A percentile compares a stretch with the other conserved stretches of the same genome.
These are phyloP conservation scores for Ilex aquifolium DNA, from an alignment of 257 asterid genomes.

Conservation along the genomic window DNA sequence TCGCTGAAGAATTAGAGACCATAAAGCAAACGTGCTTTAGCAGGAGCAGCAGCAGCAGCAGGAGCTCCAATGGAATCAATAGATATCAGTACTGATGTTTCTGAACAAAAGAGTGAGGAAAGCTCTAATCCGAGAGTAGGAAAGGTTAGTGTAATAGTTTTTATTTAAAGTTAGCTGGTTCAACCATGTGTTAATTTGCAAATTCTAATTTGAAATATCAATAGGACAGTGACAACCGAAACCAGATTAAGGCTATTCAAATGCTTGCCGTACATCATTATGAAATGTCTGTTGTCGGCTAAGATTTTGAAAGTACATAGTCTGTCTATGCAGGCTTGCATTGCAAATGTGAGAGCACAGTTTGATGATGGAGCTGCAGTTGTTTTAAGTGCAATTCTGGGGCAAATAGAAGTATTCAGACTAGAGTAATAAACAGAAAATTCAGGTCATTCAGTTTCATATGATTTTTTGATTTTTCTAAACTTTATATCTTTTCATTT, in stretches of 20 bases:
- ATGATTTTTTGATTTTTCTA: not conserved
- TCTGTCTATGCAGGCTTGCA: conserved; percentile 44
- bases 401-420: conserved; percentile 43
- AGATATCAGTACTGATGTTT: conserved; percentile 28
- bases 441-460: conserved; percentile 41
- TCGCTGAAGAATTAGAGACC: conserved; percentile 22
- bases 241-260: too few relatives aligned
- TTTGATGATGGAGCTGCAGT: conserved; percentile 53
- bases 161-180: conserved; percentile 8
- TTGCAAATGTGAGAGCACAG: conserved; percentile 53
- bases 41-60: conserved; percentile 85
- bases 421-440: conserved; percentile 35
- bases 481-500: too few relatives aligned
- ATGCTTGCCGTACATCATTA: not conserved
- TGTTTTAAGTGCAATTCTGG: conserved; percentile 68
- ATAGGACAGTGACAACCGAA: too few relatives aligned
- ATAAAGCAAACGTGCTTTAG: conserved; percentile 60
- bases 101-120: conserved; percentile 35
- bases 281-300: not conserved
- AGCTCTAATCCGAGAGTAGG: conserved; percentile 23
- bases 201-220: not conserved
- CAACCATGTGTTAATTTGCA: conserved; percentile 15
- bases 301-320: not conserved
- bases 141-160: conserved; percentile 48
- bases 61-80: conserved; percentile 78